Evolutionary conservation across 345 rosid genomes (phyloP), one percentile per base, ranked within the genome.

Genomic region (Euphorbia pulcherrima): DNA sequence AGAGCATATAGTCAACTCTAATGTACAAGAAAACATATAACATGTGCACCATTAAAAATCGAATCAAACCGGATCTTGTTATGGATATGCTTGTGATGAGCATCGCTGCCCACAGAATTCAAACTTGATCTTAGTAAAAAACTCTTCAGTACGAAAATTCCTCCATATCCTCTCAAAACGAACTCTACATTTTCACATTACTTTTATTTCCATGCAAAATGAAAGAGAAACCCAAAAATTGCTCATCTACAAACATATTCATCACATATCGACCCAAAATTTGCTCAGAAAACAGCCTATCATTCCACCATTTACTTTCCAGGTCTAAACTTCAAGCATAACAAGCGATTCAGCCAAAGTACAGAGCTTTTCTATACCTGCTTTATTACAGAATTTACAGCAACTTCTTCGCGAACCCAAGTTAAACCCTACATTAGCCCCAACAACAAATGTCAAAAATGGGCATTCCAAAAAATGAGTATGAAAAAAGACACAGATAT

Each of bases 371-470:
- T 55, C 64, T 67, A 59, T 73, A 20, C 77, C 76, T 66, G 71
- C 59, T 83, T n/a, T 83, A 83, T 81, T 83, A 75, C 67, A 57
- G 76, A 79, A 81, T 74, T 71, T 78, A 81, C 83, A 83, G 74
- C 60, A 62, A 48, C 54, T 64, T 63, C 69, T 63, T 54, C 41
- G 68, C 67, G 74, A 61, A 54, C 63, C 71, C 70, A 59, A 28
- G 50, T 60, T 50, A 69, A 77, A 57, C 12, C 68, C 79, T 76
- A 83, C 75, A 37, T 30, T 52, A 44, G 59, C 73, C 74, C 67
- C 67, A 70, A 39, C 23, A 28, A 53, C 5, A 8, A 68, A 58
- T 50, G 18, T 6, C 12, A 67, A 27, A 30, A 18, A 28, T 30
- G 20, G 28, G 47, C 8, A 40, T 54, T 20, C 9, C 33, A 8